Base-by-base conservation (phyloP, 169 alveolate genomes). In the Babesia ovis region DNA sequence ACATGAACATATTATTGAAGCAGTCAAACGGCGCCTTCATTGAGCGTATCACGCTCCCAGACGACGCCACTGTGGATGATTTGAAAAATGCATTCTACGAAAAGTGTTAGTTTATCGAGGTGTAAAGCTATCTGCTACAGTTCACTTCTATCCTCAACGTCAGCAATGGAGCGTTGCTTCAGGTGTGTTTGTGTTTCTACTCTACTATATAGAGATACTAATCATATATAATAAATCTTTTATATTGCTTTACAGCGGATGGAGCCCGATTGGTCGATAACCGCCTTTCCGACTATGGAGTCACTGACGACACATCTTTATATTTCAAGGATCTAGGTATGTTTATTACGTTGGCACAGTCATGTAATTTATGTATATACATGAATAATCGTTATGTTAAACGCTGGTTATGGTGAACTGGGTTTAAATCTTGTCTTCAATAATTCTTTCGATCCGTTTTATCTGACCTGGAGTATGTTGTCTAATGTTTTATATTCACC, bases 101-200 rank as follows among this genome's bases (percentile, higher is more conserved):
- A 43, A 87, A 87, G 76, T 77, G 92, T 87, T 11, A 34, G 74
- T 57, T n/a, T 20, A 4, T 5, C 22, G 3, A 2, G 3, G 1
- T 31, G 56, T 6, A 41, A 2, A 9, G 11, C 25, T 27, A 39
- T 0, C 16, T 9, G 53, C 2, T 23, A 41, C 69, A 87, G 92
- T 75, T 82, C 95, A 89, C 56, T 91, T 84, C 60, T 91, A 91
- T 43, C 95, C 95, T 5, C 92, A 91, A 66, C 71, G 95, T 39
- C 95, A 91, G 75, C 70, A 87, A 71, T 91, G 93, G 92, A 85
- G 68, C 66, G 85, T 91, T 27, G 83, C 60, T 39, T 71, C 87
- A 42, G 85, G 92, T 86, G 31, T 23, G 76, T 58, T 41, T n/a
- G 35, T 6, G 35, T 39, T 9, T n/a, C 20, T 4, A 8, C 56